A percentile compares a stretch with the other conserved stretches of the same genome.
phyloP scores from a whole-genome alignment of 371 early-diverging fungal genomes.

The Mucor ambiguus region DNA sequence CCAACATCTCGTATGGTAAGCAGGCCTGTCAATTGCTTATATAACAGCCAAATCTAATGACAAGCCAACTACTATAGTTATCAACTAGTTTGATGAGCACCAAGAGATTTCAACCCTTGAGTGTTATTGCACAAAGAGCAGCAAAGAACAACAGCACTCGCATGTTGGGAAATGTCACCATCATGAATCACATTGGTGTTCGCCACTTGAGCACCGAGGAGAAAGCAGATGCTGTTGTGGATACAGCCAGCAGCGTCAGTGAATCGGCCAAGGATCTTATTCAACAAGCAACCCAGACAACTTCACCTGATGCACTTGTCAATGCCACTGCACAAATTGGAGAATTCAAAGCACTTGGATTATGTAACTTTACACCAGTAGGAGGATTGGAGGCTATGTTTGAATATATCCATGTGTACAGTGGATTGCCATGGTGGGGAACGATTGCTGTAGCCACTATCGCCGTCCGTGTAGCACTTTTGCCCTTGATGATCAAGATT shows the following conservation, averaged over 20 bases:
- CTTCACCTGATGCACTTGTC: conserved; percentile 47
- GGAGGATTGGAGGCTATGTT: conserved; percentile 75
- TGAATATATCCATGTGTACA: conserved; percentile 80
- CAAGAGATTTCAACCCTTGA: conserved; percentile 17
- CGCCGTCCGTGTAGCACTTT: conserved; percentile 67
- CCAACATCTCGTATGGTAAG: conserved; percentile 27
- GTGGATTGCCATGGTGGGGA: conserved; percentile 94
- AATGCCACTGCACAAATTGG: conserved; percentile 70
- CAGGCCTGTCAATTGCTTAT: background rate
- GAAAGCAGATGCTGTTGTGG: conserved; percentile 5
- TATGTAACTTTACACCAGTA: conserved; percentile 77
- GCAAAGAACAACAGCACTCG: conserved; percentile 17
- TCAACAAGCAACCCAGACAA: conserved; percentile 34
- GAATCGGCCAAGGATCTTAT: conserved; percentile 24
- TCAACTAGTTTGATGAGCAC: conserved; percentile 23
- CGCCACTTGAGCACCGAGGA: conserved; percentile 28
- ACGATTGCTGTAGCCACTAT: conserved; percentile 80
- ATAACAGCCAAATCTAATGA: background rate
- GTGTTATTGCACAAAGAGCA: conserved; percentile 20
- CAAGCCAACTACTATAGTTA: conserved; percentile 12
- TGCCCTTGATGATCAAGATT: conserved; percentile 79
- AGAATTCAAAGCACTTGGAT: conserved; percentile 78
- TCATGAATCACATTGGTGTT: conserved; percentile 16
- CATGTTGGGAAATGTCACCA: conserved; percentile 15
- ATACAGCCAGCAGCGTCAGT: background rate